These are phyloP conservation scores for Russula sp. DNA, from an alignment of 768 basidiomycete species.

Conservation along the genomic window DNA sequence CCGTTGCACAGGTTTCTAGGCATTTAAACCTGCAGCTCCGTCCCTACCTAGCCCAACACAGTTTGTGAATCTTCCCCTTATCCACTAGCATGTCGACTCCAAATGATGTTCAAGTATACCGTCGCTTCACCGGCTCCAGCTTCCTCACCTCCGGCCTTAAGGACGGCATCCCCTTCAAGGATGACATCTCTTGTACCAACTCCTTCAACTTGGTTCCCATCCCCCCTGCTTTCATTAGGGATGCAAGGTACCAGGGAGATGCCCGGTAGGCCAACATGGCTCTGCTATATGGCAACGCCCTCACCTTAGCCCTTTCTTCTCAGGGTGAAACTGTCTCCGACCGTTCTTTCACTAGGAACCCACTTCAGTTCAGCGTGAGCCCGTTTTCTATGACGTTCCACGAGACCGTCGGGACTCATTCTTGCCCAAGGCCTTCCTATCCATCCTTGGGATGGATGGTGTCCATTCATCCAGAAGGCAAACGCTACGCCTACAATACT, in stretches of 20 bases:
- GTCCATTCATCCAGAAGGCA: conserved; percentile 20
- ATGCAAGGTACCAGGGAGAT: conserved; percentile 3
- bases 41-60: no score
- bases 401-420: background rate
- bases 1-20: no score
- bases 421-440: conserved; percentile 4
- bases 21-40: no score
- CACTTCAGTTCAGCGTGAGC: conserved; percentile 13
- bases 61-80: no score
- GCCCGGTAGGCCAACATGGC: background rate
- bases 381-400: background rate
- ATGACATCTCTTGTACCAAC: no score
- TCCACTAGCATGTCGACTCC: no score
- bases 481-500: conserved; percentile 1
- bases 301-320: background rate
- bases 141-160: no score
- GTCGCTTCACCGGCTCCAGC: no score
- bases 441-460: conserved; percentile 8
- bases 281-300: background rate
- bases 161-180: no score
- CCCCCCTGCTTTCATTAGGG: background rate
- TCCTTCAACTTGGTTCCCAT: background rate
- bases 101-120: no score
- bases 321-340: conserved; percentile 5
- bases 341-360: background rate